Evolutionary conservation across 129 eudicot genomes (phyloP), one percentile per base, ranked within the genome.

Genomic region (Erigeron canadensis): DNA sequence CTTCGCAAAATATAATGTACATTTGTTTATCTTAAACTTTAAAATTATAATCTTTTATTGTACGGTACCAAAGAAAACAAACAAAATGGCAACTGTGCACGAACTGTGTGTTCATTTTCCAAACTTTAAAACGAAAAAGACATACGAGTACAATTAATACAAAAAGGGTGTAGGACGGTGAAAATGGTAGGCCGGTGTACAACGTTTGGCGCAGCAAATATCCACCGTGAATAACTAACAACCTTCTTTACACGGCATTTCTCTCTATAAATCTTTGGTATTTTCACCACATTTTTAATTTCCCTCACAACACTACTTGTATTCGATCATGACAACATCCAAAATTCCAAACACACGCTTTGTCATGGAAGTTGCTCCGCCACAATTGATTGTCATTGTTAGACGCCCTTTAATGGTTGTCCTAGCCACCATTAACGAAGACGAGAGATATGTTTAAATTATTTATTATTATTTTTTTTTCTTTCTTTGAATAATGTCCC

Each of bases 281-380:
- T 40, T 59, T 79, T 10, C 17, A 44, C 17, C 21, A 8, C 74
- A 18, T 50, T 28, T 50, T 85, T n/a, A n/a, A n/a, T 16, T 40
- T 38, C 50, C 18, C 15, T 28, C 41, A 9, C 46, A 16, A 28
- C n/a, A 15, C 1, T n/a, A 40, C 63, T 47, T 5, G n/a, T 47
- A 50, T 50, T 8, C 21, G 39, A 22, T 67, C 16, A 57, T 69
- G 68, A 69, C 23, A 50, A 83, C 86, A 84, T 75, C 90, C n/a
- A 86, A 79, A 65, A 46, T 68, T 13, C 85, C 80, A 18, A 75
- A 22, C 11, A 22, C 77, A 42, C 77, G 86, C 53, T 86, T 86
- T 65, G 72, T 70, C 0, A 87, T 67, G 56, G 96, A 89, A 81
- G 96, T 89, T 50, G 90, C 94, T 80, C 96, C 90, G 0, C 88